These are phyloP conservation scores for Chrysoporthe puriensis DNA, from an alignment of 2,329 filamentous ascomycete genomes.

Conservation along the genomic window DNA sequence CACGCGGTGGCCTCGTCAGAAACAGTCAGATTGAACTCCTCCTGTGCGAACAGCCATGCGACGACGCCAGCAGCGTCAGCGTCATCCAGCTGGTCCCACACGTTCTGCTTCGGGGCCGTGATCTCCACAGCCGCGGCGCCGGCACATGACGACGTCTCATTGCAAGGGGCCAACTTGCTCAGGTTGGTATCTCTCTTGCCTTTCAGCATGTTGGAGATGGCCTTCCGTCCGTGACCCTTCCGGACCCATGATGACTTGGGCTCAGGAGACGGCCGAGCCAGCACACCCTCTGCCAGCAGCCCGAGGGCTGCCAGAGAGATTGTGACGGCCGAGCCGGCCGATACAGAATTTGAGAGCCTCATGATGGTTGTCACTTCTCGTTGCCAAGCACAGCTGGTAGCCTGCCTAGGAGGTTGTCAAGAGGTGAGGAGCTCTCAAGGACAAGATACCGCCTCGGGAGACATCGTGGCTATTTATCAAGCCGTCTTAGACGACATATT, in stretches of 20 bases:
- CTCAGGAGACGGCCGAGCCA: slow-evolving; percentile 33
- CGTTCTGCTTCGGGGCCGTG: slow-evolving; percentile 45
- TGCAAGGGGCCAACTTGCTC: neutral
- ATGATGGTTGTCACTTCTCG: slow-evolving; percentile 11
- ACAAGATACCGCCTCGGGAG: neutral
- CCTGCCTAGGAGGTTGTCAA: neutral
- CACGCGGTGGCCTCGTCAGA: slow-evolving; percentile 40
- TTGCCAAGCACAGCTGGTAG: slow-evolving; percentile 1
- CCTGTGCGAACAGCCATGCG: slow-evolving; percentile 44
- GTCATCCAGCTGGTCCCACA: slow-evolving; percentile 45
- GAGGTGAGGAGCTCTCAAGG: neutral
- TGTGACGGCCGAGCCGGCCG: slow-evolving; percentile 15
- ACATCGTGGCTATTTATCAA: neutral
- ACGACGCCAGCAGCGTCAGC: slow-evolving; percentile 44
- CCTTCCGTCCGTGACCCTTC: slow-evolving; percentile 33
- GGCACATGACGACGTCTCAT: slow-evolving; percentile 29
- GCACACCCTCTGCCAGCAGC: slow-evolving; percentile 32
- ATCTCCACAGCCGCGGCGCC: slow-evolving; percentile 30
- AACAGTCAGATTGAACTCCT: slow-evolving; percentile 44
- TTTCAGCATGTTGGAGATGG: slow-evolving; percentile 33
- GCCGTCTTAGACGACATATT: neutral
- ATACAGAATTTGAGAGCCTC: slow-evolving; percentile 3
- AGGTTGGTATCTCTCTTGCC: slow-evolving; percentile 28
- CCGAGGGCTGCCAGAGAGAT: slow-evolving; percentile 25
- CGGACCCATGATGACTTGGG: slow-evolving; percentile 35